phyloP scores from a whole-genome alignment of 73 alveolate genomes.

The Stentor roeselii region DNA sequence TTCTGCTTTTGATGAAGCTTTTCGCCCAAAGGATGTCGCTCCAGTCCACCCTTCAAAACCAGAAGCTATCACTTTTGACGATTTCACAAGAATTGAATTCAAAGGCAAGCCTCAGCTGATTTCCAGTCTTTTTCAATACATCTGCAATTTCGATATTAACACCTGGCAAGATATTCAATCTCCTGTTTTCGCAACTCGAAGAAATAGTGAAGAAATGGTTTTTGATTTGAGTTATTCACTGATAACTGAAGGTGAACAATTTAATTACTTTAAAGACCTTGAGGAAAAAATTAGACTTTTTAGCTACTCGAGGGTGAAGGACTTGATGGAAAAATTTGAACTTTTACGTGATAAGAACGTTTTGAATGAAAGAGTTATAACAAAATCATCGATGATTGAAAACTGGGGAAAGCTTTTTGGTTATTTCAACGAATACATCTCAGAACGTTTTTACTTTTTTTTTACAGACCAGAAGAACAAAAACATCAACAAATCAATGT shows the following conservation, averaged over 20 bases:
- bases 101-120: not conserved
- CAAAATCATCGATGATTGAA: slow-evolving; percentile 1
- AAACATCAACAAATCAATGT: not conserved
- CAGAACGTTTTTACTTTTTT: not conserved
- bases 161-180: not conserved
- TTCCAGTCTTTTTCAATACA: not conserved
- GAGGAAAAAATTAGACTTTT: not conserved
- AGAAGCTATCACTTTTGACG: slow-evolving; percentile 18
- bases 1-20: not conserved
- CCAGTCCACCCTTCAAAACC: slow-evolving; percentile 3
- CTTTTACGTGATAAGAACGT: not conserved
- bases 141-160: not conserved
- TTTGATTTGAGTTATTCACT: not conserved
- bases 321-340: not conserved
- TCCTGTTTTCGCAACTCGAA: not conserved
- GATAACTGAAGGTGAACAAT: not conserved
- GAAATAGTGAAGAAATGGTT: not conserved
- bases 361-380: not conserved
- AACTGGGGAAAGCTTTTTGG: slow-evolving; percentile 1
- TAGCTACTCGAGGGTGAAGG: not conserved
- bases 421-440: not conserved
- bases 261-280: not conserved
- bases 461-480: not conserved
- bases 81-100: not conserved
- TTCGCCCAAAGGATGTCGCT: not conserved